Evolutionary conservation across 1,139 yeast species (phyloP).

Genomic region (Cylindricascospora bacillispora): DNA sequence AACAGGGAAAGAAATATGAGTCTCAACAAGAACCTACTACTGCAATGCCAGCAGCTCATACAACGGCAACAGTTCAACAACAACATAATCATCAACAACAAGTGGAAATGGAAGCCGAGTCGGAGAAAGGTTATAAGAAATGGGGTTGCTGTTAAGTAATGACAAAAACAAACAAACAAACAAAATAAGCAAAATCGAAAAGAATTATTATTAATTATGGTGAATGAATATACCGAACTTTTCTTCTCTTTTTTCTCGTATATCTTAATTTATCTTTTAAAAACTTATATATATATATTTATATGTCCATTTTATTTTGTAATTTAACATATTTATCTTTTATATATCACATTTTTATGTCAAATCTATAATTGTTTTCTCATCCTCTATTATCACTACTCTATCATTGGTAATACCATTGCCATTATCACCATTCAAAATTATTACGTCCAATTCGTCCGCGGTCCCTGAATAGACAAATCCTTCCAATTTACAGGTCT

Average conservation of each 20-base stretch:
- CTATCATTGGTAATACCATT: neutral
- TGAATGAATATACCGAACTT: too few relatives aligned
- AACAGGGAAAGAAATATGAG: slow-evolving; percentile 17
- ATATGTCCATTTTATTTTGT: too few relatives aligned
- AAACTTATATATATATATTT: too few relatives aligned
- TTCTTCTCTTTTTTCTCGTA: too few relatives aligned
- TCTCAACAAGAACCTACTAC: neutral
- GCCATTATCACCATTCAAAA: neutral
- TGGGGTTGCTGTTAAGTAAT: too few relatives aligned
- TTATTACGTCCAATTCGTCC: slow-evolving; percentile 8
- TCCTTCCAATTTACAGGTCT: slow-evolving; percentile 45
- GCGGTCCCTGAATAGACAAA: slow-evolving; percentile 30
- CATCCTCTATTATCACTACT: slow-evolving; percentile 2
- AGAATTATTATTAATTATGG: too few relatives aligned
- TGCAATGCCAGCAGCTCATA: slow-evolving; percentile 1
- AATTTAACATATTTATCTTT: neutral
- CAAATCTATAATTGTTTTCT: slow-evolving; percentile 1
- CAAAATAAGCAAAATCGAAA: too few relatives aligned
- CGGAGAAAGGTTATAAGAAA: too few relatives aligned
- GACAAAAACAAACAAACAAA: too few relatives aligned
- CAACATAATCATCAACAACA: too few relatives aligned
- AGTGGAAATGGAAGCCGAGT: too few relatives aligned
- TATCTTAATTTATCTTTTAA: too few relatives aligned
- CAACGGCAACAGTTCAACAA: neutral
- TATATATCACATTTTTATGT: neutral